Evolutionary conservation across 1,139 yeast genomes (phyloP).

Genomic region (Pneumocystis oryctolagi): DNA sequence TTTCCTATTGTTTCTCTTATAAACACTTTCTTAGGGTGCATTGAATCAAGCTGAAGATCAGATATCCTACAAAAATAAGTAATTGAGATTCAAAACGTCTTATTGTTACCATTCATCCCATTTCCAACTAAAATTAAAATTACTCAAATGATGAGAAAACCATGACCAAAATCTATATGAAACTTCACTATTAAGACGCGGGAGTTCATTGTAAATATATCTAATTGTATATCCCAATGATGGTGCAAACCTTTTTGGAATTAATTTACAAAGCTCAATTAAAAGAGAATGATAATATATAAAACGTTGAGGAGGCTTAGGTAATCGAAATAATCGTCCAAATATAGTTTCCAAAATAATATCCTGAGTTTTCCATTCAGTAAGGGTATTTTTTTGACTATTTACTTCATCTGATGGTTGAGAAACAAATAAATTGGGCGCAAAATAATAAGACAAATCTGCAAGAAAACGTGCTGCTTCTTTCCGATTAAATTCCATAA

Average conservation of each 20-base stretch:
- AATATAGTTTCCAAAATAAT: slow-evolving; percentile 71
- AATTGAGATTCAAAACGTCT: not conserved
- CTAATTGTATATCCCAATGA: slow-evolving; percentile 89
- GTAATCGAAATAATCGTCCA: slow-evolving; percentile 62
- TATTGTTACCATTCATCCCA: slow-evolving; percentile 73
- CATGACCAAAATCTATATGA: slow-evolving; percentile 67
- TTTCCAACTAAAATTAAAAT: slow-evolving; percentile 92
- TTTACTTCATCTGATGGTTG: slow-evolving; percentile 75
- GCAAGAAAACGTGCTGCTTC: slow-evolving; percentile 77
- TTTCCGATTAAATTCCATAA: slow-evolving; percentile 74
- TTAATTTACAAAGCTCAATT: slow-evolving; percentile 72
- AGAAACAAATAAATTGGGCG: slow-evolving; percentile 56
- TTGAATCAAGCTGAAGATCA: slow-evolving; percentile 24
- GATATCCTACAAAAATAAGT: slow-evolving; percentile 13
- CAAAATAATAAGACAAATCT: slow-evolving; percentile 59
- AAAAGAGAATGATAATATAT: slow-evolving; percentile 79
- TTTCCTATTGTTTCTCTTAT: slow-evolving; percentile 68
- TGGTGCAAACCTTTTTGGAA: slow-evolving; percentile 86
- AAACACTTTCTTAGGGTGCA: slow-evolving; percentile 63
- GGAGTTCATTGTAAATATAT: slow-evolving; percentile 56
- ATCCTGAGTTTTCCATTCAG: slow-evolving; percentile 85
- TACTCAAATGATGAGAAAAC: slow-evolving; percentile 87
- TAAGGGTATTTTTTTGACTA: slow-evolving; percentile 24
- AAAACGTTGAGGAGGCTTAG: slow-evolving; percentile 47
- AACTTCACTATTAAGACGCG: slow-evolving; percentile 59